Evolutionary conservation across 345 rosid species (phyloP).

Genomic region (Aquilaria malaccensis): DNA sequence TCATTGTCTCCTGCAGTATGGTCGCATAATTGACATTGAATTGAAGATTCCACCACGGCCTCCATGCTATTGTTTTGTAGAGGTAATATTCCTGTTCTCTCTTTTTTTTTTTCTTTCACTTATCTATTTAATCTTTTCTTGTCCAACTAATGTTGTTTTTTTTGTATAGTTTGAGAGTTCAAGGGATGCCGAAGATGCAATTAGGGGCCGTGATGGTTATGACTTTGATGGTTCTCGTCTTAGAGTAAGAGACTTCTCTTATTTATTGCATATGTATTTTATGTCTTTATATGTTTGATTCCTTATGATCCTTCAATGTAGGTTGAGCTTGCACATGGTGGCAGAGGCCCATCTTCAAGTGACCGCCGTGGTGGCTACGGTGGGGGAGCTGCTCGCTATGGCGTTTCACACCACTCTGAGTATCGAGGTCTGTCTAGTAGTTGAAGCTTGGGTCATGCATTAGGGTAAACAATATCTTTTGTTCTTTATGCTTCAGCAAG

Average conservation of each 20-base stretch:
- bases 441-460: not conserved
- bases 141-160: conserved; percentile 12
- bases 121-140: too few relatives aligned
- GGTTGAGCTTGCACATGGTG: conserved; percentile 99
- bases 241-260: conserved; percentile 32
- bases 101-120: not conserved
- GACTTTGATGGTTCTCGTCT: conserved; percentile 71
- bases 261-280: not conserved
- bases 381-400: conserved; percentile 41
- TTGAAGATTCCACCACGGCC: conserved; percentile 95
- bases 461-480: not conserved
- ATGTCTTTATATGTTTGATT: conserved; percentile 5
- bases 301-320: conserved; percentile 22
- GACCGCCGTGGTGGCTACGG: conserved; percentile 66
- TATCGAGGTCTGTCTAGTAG: conserved; percentile 58
- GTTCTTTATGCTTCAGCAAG: not conserved
- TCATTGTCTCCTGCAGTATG: conserved; percentile 45
- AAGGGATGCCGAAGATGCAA: conserved; percentile 75
- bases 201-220: conserved; percentile 81
- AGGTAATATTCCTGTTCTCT: conserved; percentile 37
- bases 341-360: conserved; percentile 69
- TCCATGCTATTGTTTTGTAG: conserved; percentile 94
- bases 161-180: conserved; percentile 45
- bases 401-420: conserved; percentile 79
- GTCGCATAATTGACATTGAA: conserved; percentile 84